Evolutionary conservation across 768 basidiomycete genomes (phyloP), one percentile per base, ranked within the genome.

Genomic region (Termitomyces sp.): DNA sequence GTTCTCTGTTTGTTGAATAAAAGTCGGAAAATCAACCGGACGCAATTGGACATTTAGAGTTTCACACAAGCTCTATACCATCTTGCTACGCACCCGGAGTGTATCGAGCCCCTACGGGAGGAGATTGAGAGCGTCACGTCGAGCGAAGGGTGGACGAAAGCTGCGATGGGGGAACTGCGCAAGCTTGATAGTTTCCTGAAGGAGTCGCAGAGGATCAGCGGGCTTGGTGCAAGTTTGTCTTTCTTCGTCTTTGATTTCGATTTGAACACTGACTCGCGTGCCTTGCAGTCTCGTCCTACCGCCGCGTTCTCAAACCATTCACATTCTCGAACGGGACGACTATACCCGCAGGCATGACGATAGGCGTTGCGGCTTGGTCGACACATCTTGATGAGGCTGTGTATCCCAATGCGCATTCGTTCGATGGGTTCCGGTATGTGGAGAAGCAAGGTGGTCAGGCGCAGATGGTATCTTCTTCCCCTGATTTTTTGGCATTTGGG

Each of bases 141-240:
- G 3, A 60, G 66, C 4, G 68, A 76, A 32, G 77, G 71, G 34
- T 78, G 75, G 70, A 62, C 64, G 0, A 70, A 69, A 45, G 60
- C 64, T 2, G 62, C 65, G 2, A 60, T 78, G 41, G 61, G 62
- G 2, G 70, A 74, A 48, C 67, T 79, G 66, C 64, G 68, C 54
- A 72, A 73, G 58, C 48, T 78, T 15, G 77, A 78, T 52, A 79
- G 77, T 53, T 77, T 78, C 58, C 37, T 77, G 24, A 70, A 71
- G 28, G 77, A 78, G 53, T 71, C 69, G 3, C 65, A 67, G 37
- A 64, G 74, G 6, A 56, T 65, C 35, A 65, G 63, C 22, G 68
- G 68, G 1, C 57, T 68, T 22, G 62, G 58, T 22, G 50, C 60
- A 3, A 48, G 73, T 74, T 53, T 21, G 71, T 62, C 10, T 5